Conservation (phyloP, 371 early-diverging fungal species). For the Chytridiales sp. region DNA sequence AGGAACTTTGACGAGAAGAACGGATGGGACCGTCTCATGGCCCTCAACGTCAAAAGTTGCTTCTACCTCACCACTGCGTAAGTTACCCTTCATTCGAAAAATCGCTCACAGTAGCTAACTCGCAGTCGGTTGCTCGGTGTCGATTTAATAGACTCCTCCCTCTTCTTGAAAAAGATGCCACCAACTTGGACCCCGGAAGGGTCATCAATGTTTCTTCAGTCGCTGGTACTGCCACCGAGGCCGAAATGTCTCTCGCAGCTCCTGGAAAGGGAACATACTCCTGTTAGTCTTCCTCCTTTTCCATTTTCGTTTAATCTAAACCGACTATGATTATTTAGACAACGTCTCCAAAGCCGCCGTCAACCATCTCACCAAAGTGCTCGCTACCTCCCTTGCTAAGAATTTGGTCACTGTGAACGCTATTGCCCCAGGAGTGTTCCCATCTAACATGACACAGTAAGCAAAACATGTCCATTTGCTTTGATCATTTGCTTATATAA, state of each 20-base stretch:
- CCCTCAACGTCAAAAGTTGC: conserved; percentile 81
- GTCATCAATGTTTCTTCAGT: conserved; percentile 60
- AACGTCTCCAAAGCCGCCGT: conserved; percentile 67
- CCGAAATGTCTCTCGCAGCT: conserved; percentile 30
- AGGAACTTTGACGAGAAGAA: conserved; percentile 43
- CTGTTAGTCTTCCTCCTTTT: conserved; percentile 18
- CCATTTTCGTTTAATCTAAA: neutral
- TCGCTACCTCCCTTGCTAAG: conserved; percentile 36
- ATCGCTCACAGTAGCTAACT: neutral
- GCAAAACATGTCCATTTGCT: neutral
- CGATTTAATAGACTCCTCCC: conserved; percentile 55
- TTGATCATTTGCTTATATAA: conserved; percentile 2
- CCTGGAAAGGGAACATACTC: conserved; percentile 37
- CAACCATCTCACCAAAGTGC: conserved; percentile 49
- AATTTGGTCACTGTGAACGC: conserved; percentile 78
- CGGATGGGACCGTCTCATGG: conserved; percentile 62
- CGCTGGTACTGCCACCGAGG: conserved; percentile 35
- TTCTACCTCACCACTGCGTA: conserved; percentile 83
- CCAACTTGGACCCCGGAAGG: conserved; percentile 49
- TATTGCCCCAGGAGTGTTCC: conserved; percentile 88
- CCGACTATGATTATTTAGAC: conserved; percentile 32
- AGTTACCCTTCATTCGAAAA: conserved; percentile 19
- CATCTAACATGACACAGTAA: conserved; percentile 74
- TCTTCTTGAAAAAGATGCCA: conserved; percentile 67
- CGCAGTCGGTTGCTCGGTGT: neutral